Percentiles rank a stretch among this genome's conserved stretches.
These are phyloP conservation scores for Hamigera avellanea DNA, from an alignment of 495 filamentous ascomycete species.

Conservation along the genomic window DNA sequence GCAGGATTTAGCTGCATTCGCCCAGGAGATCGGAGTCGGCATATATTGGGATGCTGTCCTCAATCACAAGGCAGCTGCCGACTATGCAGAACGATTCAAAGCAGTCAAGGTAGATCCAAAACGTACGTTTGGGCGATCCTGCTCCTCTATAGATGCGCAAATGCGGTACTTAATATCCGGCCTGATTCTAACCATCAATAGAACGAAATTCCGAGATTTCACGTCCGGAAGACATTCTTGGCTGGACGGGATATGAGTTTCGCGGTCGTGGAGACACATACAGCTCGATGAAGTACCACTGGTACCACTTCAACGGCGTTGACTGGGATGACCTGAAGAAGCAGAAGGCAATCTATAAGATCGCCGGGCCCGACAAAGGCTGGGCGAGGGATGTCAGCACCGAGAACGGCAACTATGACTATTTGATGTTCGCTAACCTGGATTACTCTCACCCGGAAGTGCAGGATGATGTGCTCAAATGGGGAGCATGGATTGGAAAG, in stretches of 20 bases:
- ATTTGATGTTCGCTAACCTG: constrained; percentile 55
- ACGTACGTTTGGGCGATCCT: constrained; percentile 18
- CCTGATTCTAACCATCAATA: constrained; percentile 4
- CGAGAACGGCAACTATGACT: constrained; percentile 65
- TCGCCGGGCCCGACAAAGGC: constrained; percentile 47
- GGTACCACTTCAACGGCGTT: constrained; percentile 59
- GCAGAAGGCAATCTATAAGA: constrained; percentile 56
- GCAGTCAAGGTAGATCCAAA: constrained; percentile 51
- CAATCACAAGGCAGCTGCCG: constrained; percentile 65
- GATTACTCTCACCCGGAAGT: constrained; percentile 59
- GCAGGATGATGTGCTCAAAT: constrained; percentile 47
- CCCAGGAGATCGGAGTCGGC: constrained; percentile 41
- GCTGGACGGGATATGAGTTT: constrained; percentile 60
- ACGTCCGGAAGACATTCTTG: constrained; percentile 50
- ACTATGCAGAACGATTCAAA: constrained; percentile 45
- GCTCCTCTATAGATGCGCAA: too few species aligned
- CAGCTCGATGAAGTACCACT: constrained; percentile 52
- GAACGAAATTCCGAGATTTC: constrained; percentile 46
- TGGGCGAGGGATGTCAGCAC: constrained; percentile 56
- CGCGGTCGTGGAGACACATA: constrained; percentile 46
- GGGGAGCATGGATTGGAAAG: constrained; percentile 54
- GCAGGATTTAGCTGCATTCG: constrained; percentile 34
- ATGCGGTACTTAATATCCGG: too few species aligned
- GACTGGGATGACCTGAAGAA: constrained; percentile 52
- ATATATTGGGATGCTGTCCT: constrained; percentile 67